Base-by-base conservation (phyloP, 2,329 filamentous ascomycete species). In the Neurospora crassa region DNA sequence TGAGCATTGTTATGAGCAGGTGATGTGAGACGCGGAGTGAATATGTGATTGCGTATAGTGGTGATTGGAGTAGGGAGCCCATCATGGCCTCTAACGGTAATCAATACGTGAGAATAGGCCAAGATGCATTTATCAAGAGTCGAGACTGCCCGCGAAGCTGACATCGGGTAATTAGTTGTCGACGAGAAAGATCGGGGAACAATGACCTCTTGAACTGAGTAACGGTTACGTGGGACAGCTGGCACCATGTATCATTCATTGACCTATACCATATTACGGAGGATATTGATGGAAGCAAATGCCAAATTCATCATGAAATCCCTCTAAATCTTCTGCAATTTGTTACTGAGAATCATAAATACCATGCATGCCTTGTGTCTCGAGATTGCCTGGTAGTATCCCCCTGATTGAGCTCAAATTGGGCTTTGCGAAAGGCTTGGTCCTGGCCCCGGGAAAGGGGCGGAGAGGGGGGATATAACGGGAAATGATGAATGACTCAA, bases 21-120 rank as follows among this genome's bases (percentile, higher is more conserved):
- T 78, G 76, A 74, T 77, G 76, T 68, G 76, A 78, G 76, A 75
- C 74, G 73, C 71, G 72, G 73, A 72, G 71, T 40, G 71, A 77
- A 77, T 73, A 75, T 76, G 76, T 74, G 73, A 78, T 78, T 75
- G 72, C 71, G 68, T 69, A 29, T 59, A 47, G 42, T 47, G 42
- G 41, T 53, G 2, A 34, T 11, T 11, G 42, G 6, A 47, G 43
- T 37, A 40, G 41, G 24, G 16, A 59, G 68, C 68, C 59, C 68
- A 43, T 40, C 24, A 69, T 41, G 18, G 43, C 68, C 24, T 59
- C 16, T 18, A 18, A 59, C 45, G 12, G 14, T 12, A 24, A 20
- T 24, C 12, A 53, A 14, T 24, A 59, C 24, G 24, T 11, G 14
- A 59, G 10, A 59, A 34, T 24, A 59, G 53, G 24, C 53, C 18